Conservation (phyloP, 139 green algal genomes). For the Choricystis sp. region DNA sequence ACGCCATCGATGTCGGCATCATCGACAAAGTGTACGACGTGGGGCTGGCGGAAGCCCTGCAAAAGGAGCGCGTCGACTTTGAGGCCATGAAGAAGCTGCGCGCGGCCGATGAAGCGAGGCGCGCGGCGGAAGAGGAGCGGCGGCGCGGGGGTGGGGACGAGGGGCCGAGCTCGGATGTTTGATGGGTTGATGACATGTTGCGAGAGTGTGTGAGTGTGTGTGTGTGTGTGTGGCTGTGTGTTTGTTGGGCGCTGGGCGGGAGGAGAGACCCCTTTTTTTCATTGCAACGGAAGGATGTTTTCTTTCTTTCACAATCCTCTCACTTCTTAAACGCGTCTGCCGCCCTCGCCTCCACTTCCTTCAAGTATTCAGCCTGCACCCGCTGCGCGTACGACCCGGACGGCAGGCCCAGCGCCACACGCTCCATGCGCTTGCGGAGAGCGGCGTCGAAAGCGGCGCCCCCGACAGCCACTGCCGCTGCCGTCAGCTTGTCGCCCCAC, state of each 20-base stretch:
- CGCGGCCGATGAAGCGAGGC: too few species aligned
- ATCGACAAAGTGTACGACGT: neutral
- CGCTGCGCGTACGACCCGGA: conserved; percentile 61
- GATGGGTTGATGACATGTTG: too few species aligned
- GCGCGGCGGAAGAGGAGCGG: neutral
- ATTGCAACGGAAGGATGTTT: neutral
- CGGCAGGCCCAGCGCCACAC: conserved; percentile 50
- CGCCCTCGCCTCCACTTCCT: neutral
- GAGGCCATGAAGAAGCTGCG: neutral
- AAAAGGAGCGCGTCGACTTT: neutral
- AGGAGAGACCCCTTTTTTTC: neutral
- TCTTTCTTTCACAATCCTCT: neutral
- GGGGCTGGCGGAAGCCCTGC: neutral
- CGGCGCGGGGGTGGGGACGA: neutral
- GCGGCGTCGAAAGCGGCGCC: conserved; percentile 39
- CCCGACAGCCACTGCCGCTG: conserved; percentile 16
- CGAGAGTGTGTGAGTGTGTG: too few species aligned
- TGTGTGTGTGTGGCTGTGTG: too few species aligned
- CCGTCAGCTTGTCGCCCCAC: conserved; percentile 24
- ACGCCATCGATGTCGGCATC: neutral
- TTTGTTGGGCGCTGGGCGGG: too few species aligned
- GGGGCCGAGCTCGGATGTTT: too few species aligned
- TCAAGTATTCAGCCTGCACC: conserved; percentile 38
- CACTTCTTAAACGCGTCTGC: neutral
- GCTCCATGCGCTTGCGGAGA: conserved; percentile 75